Conservation (phyloP, 2,329 filamentous ascomycete genomes). For the Penicillium sp. region DNA sequence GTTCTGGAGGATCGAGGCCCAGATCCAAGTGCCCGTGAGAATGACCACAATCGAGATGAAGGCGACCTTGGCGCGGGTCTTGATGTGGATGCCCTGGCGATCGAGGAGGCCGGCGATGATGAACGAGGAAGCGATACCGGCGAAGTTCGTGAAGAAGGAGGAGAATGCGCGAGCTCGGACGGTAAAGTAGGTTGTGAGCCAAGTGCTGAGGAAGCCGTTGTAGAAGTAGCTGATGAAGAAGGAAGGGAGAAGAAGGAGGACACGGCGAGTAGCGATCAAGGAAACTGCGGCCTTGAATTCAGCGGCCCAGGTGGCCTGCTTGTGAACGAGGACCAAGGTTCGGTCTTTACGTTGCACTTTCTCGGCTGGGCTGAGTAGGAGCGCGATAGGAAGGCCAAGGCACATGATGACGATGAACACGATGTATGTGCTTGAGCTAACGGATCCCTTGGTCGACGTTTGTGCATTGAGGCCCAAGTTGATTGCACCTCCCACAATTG, state of each 20-base stretch:
- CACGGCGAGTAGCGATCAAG: constrained; percentile 23
- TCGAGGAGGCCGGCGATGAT: constrained; percentile 25
- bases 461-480: constrained; percentile 27
- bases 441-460: constrained; percentile 15
- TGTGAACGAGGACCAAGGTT: constrained; percentile 26
- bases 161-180: constrained; percentile 29
- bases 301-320: constrained; percentile 22
- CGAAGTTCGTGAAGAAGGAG: constrained; percentile 30
- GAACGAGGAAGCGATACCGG: constrained; percentile 27
- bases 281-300: constrained; percentile 26
- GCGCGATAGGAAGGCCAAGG: constrained; percentile 24
- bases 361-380: constrained; percentile 26
- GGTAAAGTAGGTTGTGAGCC: constrained; percentile 28
- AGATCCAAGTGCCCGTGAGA: constrained; percentile 28
- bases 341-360: constrained; percentile 29
- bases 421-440: constrained; percentile 26
- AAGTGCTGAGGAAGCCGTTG: constrained; percentile 33
- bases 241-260: constrained; percentile 26
- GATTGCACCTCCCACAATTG: constrained; percentile 28
- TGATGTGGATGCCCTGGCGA: constrained; percentile 27
- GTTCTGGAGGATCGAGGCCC: constrained; percentile 27
- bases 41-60: constrained; percentile 22
- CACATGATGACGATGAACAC: constrained; percentile 31
- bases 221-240: constrained; percentile 37
- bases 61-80: constrained; percentile 25